Evolutionary conservation across 2,329 filamentous ascomycete species (phyloP), one percentile per base, ranked within the genome.

Genomic region (Ampelomyces quisqualis): DNA sequence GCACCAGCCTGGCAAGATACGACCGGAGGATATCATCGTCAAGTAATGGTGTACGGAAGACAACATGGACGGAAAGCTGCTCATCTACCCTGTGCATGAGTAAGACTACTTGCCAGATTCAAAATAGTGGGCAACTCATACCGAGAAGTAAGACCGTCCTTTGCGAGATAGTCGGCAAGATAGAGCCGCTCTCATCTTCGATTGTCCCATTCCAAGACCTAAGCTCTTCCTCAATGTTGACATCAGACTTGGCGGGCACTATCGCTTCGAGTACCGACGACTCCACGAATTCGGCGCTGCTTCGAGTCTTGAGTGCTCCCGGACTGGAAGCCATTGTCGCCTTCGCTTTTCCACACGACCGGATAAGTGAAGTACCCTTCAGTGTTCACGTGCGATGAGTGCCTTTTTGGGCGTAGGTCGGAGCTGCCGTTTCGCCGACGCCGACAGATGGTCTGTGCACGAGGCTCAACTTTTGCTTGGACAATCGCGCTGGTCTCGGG

Each of bases 101-200:
- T 73, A 73, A 76, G 70, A 73, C 13, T 11, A 23, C 38, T 29
- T 34, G 30, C 19, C 24, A 23, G 19, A 18, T 6, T 8, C 7
- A 10, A 17, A 5, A 34, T 6, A 11, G 23, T 22, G 4, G 13
- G 9, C 18, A 23, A 23, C n/a, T 67, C 78, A 53, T 73, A 89
- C 86, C 86, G 60, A 90, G 88, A 62, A 87, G 85, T 26, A 90
- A 72, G 39, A 77, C 76, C 26, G 84, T 76, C 51, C 86, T 77
- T 55, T 81, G 77, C 29, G 78, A 70, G 57, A 88, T 75, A 13
- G 77, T 77, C 36, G 80, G 75, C 28, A 85, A 37, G 21, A 73
- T 47, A 73, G 70, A 53, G 70, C 71, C 49, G 72, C 64, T 47
- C 55, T 70, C 38, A 69, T 73, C 50, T 68, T 70, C 67, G 36